phyloP scores from a whole-genome alignment of 192 early-diverging fungal genomes.

The Backusella tarrabulga region DNA sequence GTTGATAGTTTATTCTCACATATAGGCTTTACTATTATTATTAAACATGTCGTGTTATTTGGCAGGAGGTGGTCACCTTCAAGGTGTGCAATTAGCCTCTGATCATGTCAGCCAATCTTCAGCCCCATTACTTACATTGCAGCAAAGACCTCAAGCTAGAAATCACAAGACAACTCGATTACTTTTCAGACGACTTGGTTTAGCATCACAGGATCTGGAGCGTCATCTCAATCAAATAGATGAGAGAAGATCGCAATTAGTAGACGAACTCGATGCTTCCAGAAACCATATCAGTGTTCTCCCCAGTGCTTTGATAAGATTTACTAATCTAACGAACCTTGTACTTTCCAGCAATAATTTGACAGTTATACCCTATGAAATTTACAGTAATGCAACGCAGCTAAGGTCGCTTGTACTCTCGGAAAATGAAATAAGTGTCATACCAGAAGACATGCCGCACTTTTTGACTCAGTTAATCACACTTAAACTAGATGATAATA shows the following conservation, averaged over 20 bases:
- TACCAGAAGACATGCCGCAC: conserved; percentile 11
- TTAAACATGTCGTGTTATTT: not conserved
- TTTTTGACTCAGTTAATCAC: not conserved
- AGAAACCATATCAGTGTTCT: conserved; percentile 2
- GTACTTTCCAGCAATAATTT: not conserved
- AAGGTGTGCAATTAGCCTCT: not conserved
- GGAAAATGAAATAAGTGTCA: conserved; percentile 5
- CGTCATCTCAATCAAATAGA: not conserved
- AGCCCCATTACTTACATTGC: not conserved
- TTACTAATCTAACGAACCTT: not conserved
- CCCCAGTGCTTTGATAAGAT: not conserved
- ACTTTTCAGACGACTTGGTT: not conserved
- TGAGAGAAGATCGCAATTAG: conserved; percentile 3
- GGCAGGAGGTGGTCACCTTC: not conserved
- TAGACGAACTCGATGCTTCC: conserved; percentile 6
- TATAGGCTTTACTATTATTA: not conserved
- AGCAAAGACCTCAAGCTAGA: not conserved
- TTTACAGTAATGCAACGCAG: not conserved
- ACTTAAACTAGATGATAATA: not conserved
- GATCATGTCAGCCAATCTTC: not conserved
- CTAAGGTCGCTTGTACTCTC: not conserved
- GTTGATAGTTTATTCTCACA: not conserved
- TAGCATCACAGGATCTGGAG: not conserved
- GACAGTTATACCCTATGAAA: conserved; percentile 3
- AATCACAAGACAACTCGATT: not conserved